Base-by-base conservation (phyloP, 345 rosid species). In the Pistacia integerrima region DNA sequence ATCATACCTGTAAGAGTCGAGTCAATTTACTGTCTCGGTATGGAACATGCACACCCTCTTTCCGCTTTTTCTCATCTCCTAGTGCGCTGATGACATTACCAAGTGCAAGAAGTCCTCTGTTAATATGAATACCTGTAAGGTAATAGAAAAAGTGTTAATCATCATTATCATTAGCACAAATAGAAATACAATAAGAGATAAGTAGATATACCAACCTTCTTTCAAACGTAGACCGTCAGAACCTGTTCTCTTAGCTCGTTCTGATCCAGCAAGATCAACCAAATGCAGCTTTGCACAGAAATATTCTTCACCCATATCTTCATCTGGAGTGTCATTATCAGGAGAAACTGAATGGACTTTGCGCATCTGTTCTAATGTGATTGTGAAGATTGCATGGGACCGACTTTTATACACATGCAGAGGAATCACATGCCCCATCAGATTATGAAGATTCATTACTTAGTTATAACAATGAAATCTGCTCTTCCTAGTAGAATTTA, bases 331-430 rank as follows among this genome's bases (percentile, higher is more conserved):
- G 72, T 81, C 87, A 74, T 81, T 81, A 79, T 49, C 86, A 69
- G 79, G 77, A 80, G 91, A 80, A 67, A 63, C 77, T 33, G 89
- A 84, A 74, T 84, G 74, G 82, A 86, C 78, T 79, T 92, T 88
- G 38, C 77, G 87, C 87, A 83, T 89, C 81, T 91, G 97, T 83
- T 89, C 93, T 78, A 92, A 74, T 73, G 95, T 92, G 86, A 92
- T 91, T n/a, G 95, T 92, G 85, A 92, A 92, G 82, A 92, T 92
- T 80, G 97, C 97, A 86, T 92, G 97, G 58, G 97, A 92, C 68
- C 97, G 97, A 78, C 97, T 92, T 63, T 87, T 73, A 69, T 68
- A 72, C 74, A 72, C 85, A 88, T 81, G 79, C 78, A 85, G 22
- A 81, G 72, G 64, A 83, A 74, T 28, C 80, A 64, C 62, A 25